Evolutionary conservation across 306 rosid species (phyloP).

Genomic region (Hippophae tibetana): DNA sequence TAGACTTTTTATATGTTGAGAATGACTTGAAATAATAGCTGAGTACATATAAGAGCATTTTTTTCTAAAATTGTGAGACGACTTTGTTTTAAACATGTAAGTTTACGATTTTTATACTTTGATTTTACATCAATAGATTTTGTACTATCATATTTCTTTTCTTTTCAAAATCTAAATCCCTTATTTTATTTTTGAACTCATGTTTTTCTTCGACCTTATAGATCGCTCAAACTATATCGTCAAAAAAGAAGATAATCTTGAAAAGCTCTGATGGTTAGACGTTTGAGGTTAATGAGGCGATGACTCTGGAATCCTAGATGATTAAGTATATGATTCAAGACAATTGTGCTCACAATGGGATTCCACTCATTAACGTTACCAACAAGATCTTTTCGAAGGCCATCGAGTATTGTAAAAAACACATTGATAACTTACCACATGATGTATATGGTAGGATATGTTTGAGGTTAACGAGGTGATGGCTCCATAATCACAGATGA

Average conservation of each 20-base stretch:
- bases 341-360: conserved; percentile 48
- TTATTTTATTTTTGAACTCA: background rate
- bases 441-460: too few relatives aligned
- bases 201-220: background rate
- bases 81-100: too few relatives aligned
- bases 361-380: conserved; percentile 51
- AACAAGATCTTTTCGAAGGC: conserved; percentile 54
- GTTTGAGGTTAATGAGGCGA: conserved; percentile 55
- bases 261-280: conserved; percentile 53
- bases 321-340: conserved; percentile 51
- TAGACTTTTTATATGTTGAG: too few relatives aligned
- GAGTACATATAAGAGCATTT: too few relatives aligned
- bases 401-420: conserved; percentile 54
- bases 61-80: too few relatives aligned
- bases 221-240: conserved; percentile 26
- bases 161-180: background rate
- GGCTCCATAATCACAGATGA: too few relatives aligned
- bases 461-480: too few relatives aligned
- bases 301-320: conserved; percentile 50
- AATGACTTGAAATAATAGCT: too few relatives aligned
- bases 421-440: too few relatives aligned
- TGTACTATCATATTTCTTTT: too few relatives aligned
- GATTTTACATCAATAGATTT: too few relatives aligned
- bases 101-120: too few relatives aligned
- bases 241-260: conserved; percentile 42